Conservation (phyloP, 2,329 filamentous ascomycete species). For the Thermothelomyces thermophilus region DNA sequence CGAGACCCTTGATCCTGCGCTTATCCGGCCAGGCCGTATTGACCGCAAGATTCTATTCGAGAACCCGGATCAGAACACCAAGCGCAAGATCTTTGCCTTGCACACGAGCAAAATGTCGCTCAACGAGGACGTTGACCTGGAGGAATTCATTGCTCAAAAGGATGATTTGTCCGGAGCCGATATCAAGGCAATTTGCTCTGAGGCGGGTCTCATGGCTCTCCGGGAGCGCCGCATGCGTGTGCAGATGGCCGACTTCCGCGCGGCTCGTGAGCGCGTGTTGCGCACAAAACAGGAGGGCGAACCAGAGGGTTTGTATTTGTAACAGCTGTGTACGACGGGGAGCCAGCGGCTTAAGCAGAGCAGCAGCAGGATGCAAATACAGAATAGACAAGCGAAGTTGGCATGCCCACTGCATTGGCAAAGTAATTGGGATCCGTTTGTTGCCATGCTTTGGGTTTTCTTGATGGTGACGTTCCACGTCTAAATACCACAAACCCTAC, state of each 20-base stretch:
- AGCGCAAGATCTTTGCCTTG: constrained; percentile 95
- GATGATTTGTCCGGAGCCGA: constrained; percentile 95
- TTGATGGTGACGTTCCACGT: no score
- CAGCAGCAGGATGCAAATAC: constrained; percentile 11
- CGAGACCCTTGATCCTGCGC: constrained; percentile 87
- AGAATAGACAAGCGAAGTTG: constrained; percentile 14
- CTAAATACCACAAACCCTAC: no score
- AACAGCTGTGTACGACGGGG: constrained; percentile 34
- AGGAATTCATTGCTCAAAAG: constrained; percentile 98
- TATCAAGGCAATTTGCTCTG: constrained; percentile 98
- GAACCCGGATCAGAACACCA: constrained; percentile 73
- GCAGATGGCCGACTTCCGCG: constrained; percentile 96
- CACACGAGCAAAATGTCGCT: constrained; percentile 99
- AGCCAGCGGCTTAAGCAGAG: neutral
- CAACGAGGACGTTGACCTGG: constrained; percentile 91
- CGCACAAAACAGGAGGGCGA: constrained; percentile 99
- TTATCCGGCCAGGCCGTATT: constrained; percentile 95
- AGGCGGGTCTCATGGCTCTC: constrained; percentile 89
- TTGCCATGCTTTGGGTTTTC: neutral
- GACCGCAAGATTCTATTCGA: constrained; percentile 88
- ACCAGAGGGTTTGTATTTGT: constrained; percentile 97
- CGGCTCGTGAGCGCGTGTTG: constrained; percentile 86
- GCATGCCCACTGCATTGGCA: neutral
- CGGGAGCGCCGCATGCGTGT: constrained; percentile 95
- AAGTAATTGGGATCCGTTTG: neutral